Evolutionary conservation across 2,329 filamentous ascomycete species (phyloP), one percentile per base, ranked within the genome.

Genomic region (Xenoacremonium recifei): DNA sequence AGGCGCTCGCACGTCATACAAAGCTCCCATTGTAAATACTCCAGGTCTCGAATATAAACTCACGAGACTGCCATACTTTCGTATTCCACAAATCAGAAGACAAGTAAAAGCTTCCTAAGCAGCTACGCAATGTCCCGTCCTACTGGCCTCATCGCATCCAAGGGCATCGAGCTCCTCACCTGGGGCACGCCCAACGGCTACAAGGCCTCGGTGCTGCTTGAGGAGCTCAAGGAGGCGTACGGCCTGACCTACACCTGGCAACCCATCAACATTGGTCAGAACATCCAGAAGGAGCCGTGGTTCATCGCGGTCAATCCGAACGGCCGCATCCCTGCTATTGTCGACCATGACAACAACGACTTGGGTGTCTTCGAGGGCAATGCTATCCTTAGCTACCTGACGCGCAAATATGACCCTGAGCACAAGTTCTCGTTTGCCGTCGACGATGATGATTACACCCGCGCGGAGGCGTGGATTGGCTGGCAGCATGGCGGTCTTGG

Each of bases 401-500:
- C 81, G 9, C 78, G 83, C n/a, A 77, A 77, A 49, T 90, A 90
- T 58, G 87, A 90, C 60, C 69, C 71, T 0, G 79, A 87, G 34
- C 30, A 62, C 42, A 59, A 51, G 41, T 61, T 68, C 40, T 64
- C 62, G 6, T 70, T 69, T 44, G 57, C 55, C 18, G 39, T 54
- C 17, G 71, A 77, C 23, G 57, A 62, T 13, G 54, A 66, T 40
- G 63, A 68, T 47, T 64, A 63, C 44, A 63, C 61, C 4, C 54
- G 55, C 12, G 57, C 62, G 12, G 59, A 65, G 47, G 45, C 60
- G 2, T 86, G 82, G 82, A 73, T 82, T 48, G 75, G 76, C 29
- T 86, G 80, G 79, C 82, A 89, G 67, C 87, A 88, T 55, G 84
- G 82, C n/a, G 85, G 85, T 2, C 57, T 89, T 3, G 85, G 85